Conservation (phyloP, 2,329 filamentous ascomycete species). For the Harringtonia aguacate region DNA sequence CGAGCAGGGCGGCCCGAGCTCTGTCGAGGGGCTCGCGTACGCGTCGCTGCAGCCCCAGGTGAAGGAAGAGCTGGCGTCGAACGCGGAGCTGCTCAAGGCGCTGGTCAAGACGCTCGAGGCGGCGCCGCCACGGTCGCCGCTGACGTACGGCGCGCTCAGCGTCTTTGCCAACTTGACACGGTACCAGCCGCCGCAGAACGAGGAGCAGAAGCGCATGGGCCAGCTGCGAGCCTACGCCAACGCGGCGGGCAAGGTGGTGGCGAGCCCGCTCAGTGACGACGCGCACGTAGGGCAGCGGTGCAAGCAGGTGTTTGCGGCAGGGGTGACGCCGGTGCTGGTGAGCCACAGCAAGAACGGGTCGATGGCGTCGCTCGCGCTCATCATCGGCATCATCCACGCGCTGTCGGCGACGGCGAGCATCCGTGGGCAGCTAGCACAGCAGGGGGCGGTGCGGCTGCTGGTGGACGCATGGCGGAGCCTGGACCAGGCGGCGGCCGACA, state of each 20-base stretch:
- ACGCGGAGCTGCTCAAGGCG: conserved; percentile 56
- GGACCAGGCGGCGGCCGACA: conserved; percentile 40
- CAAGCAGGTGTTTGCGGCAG: conserved; percentile 66
- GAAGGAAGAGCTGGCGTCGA: conserved; percentile 67
- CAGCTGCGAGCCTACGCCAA: conserved; percentile 94
- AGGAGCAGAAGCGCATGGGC: conserved; percentile 85
- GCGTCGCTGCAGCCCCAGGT: conserved; percentile 76
- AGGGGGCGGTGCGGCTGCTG: conserved; percentile 83
- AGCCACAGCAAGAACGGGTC: conserved; percentile 65
- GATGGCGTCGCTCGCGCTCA: conserved; percentile 57
- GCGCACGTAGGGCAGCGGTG: conserved; percentile 67
- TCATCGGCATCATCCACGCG: conserved; percentile 66
- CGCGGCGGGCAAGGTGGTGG: conserved; percentile 55
- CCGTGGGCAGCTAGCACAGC: conserved; percentile 74
- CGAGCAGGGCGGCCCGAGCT: conserved; percentile 51
- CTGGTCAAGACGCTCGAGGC: conserved; percentile 54
- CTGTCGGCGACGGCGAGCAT: conserved; percentile 64
- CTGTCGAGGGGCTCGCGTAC: conserved; percentile 87
- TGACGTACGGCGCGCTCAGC: conserved; percentile 77
- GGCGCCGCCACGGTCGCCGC: conserved; percentile 52
- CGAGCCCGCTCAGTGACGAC: conserved; percentile 65
- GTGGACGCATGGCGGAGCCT: conserved; percentile 59
- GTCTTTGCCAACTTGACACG: conserved; percentile 77
- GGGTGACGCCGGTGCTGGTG: conserved; percentile 66
- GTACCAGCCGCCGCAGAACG: conserved; percentile 66